phyloP scores from a whole-genome alignment of 1,139 yeast species.

The Blastobotrys aristatus region DNA sequence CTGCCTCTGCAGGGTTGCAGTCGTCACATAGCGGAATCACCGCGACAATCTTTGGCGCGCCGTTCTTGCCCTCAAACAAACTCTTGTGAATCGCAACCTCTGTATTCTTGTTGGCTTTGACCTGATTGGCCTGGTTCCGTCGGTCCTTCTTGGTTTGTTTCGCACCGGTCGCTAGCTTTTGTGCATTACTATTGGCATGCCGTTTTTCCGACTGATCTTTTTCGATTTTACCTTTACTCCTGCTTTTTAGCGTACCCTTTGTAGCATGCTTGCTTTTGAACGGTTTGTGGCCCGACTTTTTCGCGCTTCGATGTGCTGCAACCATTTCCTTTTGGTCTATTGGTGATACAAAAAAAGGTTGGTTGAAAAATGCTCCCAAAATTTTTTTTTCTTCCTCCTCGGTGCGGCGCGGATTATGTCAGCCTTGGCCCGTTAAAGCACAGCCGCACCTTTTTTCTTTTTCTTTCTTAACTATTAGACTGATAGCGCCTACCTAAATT shows the following conservation, averaged over 20 bases:
- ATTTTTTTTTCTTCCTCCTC: too few relatives aligned
- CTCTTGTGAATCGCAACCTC: conserved; percentile 46
- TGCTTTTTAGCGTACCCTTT: conserved; percentile 79
- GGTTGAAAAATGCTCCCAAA: too few relatives aligned
- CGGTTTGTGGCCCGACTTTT: conserved; percentile 80
- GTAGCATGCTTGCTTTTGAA: conserved; percentile 89
- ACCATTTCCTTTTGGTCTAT: too few relatives aligned
- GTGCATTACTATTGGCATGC: conserved; percentile 56
- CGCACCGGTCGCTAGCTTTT: conserved; percentile 70
- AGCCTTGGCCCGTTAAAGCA: too few relatives aligned
- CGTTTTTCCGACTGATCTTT: conserved; percentile 18
- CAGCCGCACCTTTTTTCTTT: neutral
- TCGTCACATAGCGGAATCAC: conserved; percentile 76
- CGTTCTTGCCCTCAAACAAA: conserved; percentile 72
- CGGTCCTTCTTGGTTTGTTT: conserved; percentile 70
- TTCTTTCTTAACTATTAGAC: neutral
- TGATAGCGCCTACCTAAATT: too few relatives aligned
- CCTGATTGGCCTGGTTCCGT: conserved; percentile 72
- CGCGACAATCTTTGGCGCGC: conserved; percentile 79
- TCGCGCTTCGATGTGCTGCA: conserved; percentile 61
- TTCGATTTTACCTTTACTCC: conserved; percentile 73
- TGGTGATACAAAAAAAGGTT: too few relatives aligned
- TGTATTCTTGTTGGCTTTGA: conserved; percentile 64
- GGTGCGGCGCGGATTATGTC: too few relatives aligned
- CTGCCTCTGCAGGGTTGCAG: conserved; percentile 54